These are phyloP conservation scores for Lepidium africanum DNA, from an alignment of 345 rosid genomes.

Conservation along the genomic window DNA sequence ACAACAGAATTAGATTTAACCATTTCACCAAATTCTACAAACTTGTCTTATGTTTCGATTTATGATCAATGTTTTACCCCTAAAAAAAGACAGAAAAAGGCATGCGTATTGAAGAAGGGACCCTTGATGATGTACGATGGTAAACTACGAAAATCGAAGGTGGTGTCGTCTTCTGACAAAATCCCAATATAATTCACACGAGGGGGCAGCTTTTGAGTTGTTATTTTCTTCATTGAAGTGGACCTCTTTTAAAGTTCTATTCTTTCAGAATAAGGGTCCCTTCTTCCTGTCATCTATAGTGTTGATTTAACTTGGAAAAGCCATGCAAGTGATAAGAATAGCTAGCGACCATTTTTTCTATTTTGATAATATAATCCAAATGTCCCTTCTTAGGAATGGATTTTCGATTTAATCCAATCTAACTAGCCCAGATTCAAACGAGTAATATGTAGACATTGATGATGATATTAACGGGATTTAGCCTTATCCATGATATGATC, in stretches of 20 bases:
- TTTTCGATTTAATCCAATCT: too few relatives aligned
- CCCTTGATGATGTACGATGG: not conserved
- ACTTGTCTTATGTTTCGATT: not conserved
- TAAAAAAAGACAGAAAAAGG: not conserved
- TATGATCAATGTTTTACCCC: not conserved
- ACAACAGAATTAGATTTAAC: too few relatives aligned
- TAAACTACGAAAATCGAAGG: conserved; percentile 10
- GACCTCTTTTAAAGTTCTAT: conserved; percentile 15
- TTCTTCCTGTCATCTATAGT: conserved; percentile 10
- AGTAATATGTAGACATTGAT: too few relatives aligned
- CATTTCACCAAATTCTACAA: not conserved
- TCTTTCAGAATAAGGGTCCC: conserved; percentile 18
- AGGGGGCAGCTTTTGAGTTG: conserved; percentile 27
- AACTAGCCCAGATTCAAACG: too few relatives aligned
- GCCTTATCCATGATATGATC: too few relatives aligned
- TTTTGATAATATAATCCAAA: not conserved
- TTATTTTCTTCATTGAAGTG: not conserved
- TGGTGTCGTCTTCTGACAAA: conserved; percentile 20
- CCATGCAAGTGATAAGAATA: conserved; percentile 9
- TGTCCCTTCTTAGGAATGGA: too few relatives aligned
- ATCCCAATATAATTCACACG: conserved; percentile 26
- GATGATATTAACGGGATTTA: too few relatives aligned
- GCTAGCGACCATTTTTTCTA: not conserved
- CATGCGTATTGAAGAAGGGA: conserved; percentile 1
- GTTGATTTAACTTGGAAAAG: conserved; percentile 11